Base-by-base conservation (phyloP, 73 alveolate genomes). In the Paramecium tetraurelia region DNA sequence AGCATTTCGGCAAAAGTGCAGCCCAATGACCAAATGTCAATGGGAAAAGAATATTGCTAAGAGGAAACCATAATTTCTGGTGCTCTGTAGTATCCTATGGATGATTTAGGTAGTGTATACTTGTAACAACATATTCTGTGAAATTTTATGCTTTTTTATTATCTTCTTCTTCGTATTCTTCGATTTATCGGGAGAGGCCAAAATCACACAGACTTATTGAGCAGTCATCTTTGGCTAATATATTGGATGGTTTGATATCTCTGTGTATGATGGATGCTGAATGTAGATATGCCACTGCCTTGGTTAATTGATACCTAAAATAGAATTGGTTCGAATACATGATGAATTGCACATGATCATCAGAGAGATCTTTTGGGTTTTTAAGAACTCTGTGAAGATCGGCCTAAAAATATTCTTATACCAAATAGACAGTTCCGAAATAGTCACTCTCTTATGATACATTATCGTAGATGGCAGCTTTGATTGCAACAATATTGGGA, bases 391-490 rank as follows among this genome's bases (percentile, higher is more conserved):
- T 53, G 85, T 97, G 97, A 95, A 97, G 89, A 87, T 97, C 99
- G 16, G 98, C 96, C 87, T 97, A 98, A 97, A 94, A 96, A 77
- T 95, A 92, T 69, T 97, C 98, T 31, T 97, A 93, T 5, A 97
- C 95, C 86, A 97, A 94, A 88, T 97, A 97, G 75, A 96, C 96
- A 83, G 97, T 98, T 8, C 94, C 94, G 38, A 89, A 89, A 85
- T 96, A 97, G 75, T 92, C 80, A 72, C 75, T 41, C 24, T 89
- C 94, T n/a, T 70, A 38, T 38, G 76, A 43, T 11, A 29, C 22
- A 16, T 72, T 83, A 89, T 89, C 94, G 50, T 89, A 89, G 16
- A 89, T 59, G 14, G 96, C 94, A 75, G 95, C 98, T 14, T 86
- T 40, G 21, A 96, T 29, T 70, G 92, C 86, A 33, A 96, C 93